phyloP scores from a whole-genome alignment of 345 rosid species.

The Hirschfeldia incana region DNA sequence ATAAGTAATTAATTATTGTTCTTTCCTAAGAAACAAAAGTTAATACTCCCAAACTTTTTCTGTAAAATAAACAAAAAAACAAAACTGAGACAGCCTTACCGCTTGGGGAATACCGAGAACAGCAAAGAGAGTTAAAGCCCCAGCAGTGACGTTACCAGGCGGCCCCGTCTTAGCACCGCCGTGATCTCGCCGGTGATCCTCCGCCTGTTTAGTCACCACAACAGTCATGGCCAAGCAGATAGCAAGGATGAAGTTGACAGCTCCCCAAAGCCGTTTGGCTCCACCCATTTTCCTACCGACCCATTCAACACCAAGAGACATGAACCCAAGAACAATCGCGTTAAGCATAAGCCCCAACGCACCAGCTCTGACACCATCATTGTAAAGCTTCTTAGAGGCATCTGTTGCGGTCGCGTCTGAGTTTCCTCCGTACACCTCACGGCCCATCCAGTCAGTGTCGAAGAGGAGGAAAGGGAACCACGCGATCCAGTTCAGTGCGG shows the following conservation, averaged over 20 bases:
- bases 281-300: constrained; percentile 51
- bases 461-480: constrained; percentile 88
- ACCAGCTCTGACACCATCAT: constrained; percentile 73
- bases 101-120: constrained; percentile 78
- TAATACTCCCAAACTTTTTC: background rate
- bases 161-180: constrained; percentile 44
- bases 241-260: constrained; percentile 66
- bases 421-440: constrained; percentile 84
- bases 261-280: constrained; percentile 66
- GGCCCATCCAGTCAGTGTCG: constrained; percentile 95
- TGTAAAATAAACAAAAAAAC: background rate
- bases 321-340: constrained; percentile 68
- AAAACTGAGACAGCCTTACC: constrained; percentile 42
- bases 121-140: constrained; percentile 66
- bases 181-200: constrained; percentile 43
- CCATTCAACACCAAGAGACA: constrained; percentile 58
- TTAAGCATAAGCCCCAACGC: constrained; percentile 80
- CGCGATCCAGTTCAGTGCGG: constrained; percentile 81
- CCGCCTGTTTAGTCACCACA: constrained; percentile 60
- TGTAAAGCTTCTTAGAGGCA: constrained; percentile 41
- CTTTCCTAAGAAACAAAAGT: background rate
- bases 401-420: constrained; percentile 33
- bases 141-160: constrained; percentile 47
- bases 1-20: background rate
- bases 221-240: constrained; percentile 56